Percentiles rank a stretch among this genome's conserved stretches.
Conservation (phyloP, 352 stramenopile genomes). For the Globisporangium sylvaticum region DNA sequence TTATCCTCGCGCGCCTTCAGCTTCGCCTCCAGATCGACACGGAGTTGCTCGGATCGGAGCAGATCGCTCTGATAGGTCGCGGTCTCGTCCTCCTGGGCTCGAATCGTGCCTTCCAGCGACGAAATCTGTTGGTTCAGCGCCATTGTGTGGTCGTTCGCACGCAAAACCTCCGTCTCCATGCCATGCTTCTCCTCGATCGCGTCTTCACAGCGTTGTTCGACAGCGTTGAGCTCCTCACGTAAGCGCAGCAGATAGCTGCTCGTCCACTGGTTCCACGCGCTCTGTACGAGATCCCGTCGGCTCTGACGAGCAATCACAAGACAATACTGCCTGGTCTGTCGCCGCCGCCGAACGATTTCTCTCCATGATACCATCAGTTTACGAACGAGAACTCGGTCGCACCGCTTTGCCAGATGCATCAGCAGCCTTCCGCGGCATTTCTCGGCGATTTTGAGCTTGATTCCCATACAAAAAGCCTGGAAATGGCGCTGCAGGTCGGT, state of each 20-base stretch:
- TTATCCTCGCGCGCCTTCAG: slow-evolving; percentile 16
- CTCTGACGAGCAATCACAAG: slow-evolving; percentile 20
- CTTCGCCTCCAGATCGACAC: slow-evolving; percentile 20
- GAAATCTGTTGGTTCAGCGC: slow-evolving; percentile 42
- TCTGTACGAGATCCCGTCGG: slow-evolving; percentile 13
- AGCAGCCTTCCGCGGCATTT: slow-evolving; percentile 24
- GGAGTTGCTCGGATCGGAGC: slow-evolving; percentile 25
- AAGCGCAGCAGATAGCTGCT: slow-evolving; percentile 18
- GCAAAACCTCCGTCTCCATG: slow-evolving; percentile 40
- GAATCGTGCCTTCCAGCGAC: slow-evolving; percentile 22
- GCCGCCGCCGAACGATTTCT: slow-evolving; percentile 12
- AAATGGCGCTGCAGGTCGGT: slow-evolving; percentile 50
- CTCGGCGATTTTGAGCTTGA: slow-evolving; percentile 25
- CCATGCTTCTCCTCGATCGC: slow-evolving; percentile 34
- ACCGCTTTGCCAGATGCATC: slow-evolving; percentile 24
- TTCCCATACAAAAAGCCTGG: slow-evolving; percentile 35
- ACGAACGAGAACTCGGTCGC: slow-evolving; percentile 19
- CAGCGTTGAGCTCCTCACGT: slow-evolving; percentile 14
- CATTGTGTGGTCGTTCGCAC: slow-evolving; percentile 29
- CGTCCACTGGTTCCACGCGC: slow-evolving; percentile 47
- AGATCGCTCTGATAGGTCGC: slow-evolving; percentile 32
- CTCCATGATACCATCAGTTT: slow-evolving; percentile 24
- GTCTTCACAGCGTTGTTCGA: slow-evolving; percentile 15
- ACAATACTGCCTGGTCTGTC: slow-evolving; percentile 20
- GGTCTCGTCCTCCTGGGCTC: slow-evolving; percentile 27